These are phyloP conservation scores for Penicillium brevicompactum DNA, from an alignment of 2,329 filamentous ascomycete genomes.

Conservation along the genomic window DNA sequence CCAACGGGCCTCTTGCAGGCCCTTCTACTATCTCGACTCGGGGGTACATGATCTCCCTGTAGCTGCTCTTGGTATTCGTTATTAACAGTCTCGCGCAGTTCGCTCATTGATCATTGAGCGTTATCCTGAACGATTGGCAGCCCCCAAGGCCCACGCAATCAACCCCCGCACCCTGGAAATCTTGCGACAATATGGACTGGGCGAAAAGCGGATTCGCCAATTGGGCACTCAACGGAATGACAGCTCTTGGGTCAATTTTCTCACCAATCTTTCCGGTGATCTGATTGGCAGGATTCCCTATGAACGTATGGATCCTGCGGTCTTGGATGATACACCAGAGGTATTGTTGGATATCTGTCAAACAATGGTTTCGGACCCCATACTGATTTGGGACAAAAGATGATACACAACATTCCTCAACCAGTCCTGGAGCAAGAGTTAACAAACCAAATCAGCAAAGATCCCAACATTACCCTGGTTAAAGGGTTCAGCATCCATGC, in stretches of 20 bases:
- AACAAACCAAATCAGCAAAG: neutral
- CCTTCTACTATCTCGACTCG: slow-evolving; percentile 33
- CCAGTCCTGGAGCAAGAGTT: slow-evolving; percentile 12
- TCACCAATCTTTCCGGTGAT: slow-evolving; percentile 38
- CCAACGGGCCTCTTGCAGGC: slow-evolving; percentile 38
- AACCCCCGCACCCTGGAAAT: slow-evolving; percentile 27
- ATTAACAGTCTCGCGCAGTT: slow-evolving; percentile 1
- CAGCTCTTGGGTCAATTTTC: slow-evolving; percentile 41
- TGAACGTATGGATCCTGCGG: slow-evolving; percentile 25
- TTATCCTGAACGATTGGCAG: slow-evolving; percentile 19
- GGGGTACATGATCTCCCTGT: slow-evolving; percentile 15
- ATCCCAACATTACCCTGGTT: neutral
- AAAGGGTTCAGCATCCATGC: slow-evolving; percentile 10
- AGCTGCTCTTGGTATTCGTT: neutral
- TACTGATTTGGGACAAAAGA: neutral
- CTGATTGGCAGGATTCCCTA: slow-evolving; percentile 36
- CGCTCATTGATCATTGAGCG: slow-evolving; percentile 23
- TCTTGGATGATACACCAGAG: slow-evolving; percentile 38
- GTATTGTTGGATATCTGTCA: slow-evolving; percentile 17
- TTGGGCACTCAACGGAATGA: slow-evolving; percentile 37
- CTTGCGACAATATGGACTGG: slow-evolving; percentile 22
- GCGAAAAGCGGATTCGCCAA: slow-evolving; percentile 22
- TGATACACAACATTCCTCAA: slow-evolving; percentile 18
- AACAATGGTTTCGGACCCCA: rapidly evolving
- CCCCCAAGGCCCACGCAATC: slow-evolving; percentile 28